Evolutionary conservation across 768 basidiomycete species (phyloP), one percentile per base, ranked within the genome.

Genomic region (Fomitopsis serialis): DNA sequence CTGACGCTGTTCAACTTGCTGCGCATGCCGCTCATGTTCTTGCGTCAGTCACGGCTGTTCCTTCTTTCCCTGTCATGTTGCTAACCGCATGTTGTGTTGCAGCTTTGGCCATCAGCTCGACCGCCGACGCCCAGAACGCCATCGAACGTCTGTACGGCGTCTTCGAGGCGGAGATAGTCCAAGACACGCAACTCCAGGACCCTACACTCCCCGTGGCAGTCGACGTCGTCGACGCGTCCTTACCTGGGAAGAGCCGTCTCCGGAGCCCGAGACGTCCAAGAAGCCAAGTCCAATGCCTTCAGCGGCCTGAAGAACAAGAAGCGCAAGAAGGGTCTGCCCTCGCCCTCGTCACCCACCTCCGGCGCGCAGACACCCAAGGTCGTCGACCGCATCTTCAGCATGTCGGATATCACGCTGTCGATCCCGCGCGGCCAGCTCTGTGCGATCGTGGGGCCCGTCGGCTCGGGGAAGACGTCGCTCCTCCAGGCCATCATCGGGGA

Each of bases 231-330:
- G 74, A 78, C 50, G 92, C 82, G 5, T 56, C 57, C 43, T 94
- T 94, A 83, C 82, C 0, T 97, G 90, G 94, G 94, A 97, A 61
- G 78, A 82, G 3, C 80, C 87, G 21, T 82, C 85, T 0, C 78
- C 79, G 1, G 78, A 81, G 40, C 61, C 58, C 0, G 72, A 70
- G 25, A 72, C 61, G n/a, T 40, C 35, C 29, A 55, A 60, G 52
- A 65, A 65, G 40, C 67, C 27, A 73, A 74, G 61, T 4, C 6
- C 19, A 4, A 17, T 8, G 34, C 37, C 6, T 40, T 40, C 37
- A 15, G 37, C 37, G 19, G 37, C 15, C 15, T 4, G 15, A 71
- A 73, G 36, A 65, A 61, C 34, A 72, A 69, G 54, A 62, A 65
- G 55, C 57, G 53, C 21, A 49, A 57, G 52, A 65, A 63, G n/a